Conservation (phyloP, 352 stramenopile genomes). For the Phytophthora pseudosyringae region DNA sequence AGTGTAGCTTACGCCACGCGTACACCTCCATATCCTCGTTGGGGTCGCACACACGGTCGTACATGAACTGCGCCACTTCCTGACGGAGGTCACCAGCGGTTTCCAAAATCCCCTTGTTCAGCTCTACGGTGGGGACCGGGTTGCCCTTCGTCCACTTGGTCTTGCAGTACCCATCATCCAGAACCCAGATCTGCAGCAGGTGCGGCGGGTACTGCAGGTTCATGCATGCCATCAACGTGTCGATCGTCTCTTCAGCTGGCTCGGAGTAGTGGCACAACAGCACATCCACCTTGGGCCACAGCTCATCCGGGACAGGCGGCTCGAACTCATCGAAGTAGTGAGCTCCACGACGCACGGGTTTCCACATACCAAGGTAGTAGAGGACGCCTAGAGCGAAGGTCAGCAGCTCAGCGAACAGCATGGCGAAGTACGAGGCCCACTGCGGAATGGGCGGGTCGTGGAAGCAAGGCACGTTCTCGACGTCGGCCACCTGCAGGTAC, state of each 20-base stretch:
- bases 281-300: conserved; percentile 88
- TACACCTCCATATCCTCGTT: conserved; percentile 89
- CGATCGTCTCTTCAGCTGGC: conserved; percentile 84
- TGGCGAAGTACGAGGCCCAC: conserved; percentile 83
- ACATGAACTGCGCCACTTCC: conserved; percentile 88
- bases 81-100: conserved; percentile 80
- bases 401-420: conserved; percentile 76
- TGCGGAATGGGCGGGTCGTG: conserved; percentile 77
- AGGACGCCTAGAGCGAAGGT: conserved; percentile 74
- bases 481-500: conserved; percentile 73
- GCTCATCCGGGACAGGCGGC: conserved; percentile 74
- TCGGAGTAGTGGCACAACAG: conserved; percentile 88
- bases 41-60: conserved; percentile 81
- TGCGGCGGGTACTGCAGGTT: conserved; percentile 89
- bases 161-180: conserved; percentile 89
- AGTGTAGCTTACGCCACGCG: conserved; percentile 85
- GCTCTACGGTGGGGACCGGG: conserved; percentile 64
- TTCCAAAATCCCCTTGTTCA: conserved; percentile 87
- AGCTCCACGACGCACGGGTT: conserved; percentile 81
- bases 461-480: conserved; percentile 81
- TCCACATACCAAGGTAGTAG: conserved; percentile 92
- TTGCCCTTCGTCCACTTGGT: conserved; percentile 84
- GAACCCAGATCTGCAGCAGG: conserved; percentile 83
- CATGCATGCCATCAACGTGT: conserved; percentile 89
- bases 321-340: conserved; percentile 92